Evolutionary conservation across 306 rosid species (phyloP).

Genomic region (Trifolium dubium): DNA sequence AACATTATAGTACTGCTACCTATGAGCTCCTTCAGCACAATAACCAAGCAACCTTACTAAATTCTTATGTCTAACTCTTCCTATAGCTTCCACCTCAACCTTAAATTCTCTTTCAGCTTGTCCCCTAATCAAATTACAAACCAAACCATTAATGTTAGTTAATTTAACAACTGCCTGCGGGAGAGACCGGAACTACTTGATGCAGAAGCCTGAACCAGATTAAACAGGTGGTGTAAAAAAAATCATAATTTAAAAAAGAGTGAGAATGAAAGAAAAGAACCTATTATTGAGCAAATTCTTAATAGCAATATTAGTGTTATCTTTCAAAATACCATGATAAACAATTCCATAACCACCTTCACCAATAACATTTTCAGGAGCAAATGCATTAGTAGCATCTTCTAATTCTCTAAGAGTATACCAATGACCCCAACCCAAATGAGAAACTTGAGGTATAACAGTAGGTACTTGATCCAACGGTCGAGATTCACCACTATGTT

Average conservation of each 20-base stretch:
- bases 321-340: conserved; percentile 75
- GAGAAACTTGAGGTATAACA: conserved; percentile 88
- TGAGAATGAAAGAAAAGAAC: conserved; percentile 16
- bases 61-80: conserved; percentile 89
- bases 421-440: conserved; percentile 96
- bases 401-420: conserved; percentile 89
- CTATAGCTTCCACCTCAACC: conserved; percentile 95
- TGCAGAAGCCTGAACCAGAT: no score
- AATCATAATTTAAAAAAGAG: background rate
- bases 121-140: conserved; percentile 54
- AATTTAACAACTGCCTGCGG: background rate
- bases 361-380: conserved; percentile 77
- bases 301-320: conserved; percentile 69
- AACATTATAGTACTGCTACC: conserved; percentile 43
- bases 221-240: background rate
- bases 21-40: conserved; percentile 96
- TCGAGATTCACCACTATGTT: conserved; percentile 43
- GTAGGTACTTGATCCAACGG: conserved; percentile 57
- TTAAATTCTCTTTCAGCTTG: conserved; percentile 93
- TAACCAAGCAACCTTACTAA: conserved; percentile 85
- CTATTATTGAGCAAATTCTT: conserved; percentile 87
- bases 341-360: conserved; percentile 95
- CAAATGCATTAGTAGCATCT: conserved; percentile 68
- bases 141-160: background rate
- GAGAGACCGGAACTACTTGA: no score